These are phyloP conservation scores for Centella asiatica DNA, from an alignment of 129 eudicot genomes.

Conservation along the genomic window DNA sequence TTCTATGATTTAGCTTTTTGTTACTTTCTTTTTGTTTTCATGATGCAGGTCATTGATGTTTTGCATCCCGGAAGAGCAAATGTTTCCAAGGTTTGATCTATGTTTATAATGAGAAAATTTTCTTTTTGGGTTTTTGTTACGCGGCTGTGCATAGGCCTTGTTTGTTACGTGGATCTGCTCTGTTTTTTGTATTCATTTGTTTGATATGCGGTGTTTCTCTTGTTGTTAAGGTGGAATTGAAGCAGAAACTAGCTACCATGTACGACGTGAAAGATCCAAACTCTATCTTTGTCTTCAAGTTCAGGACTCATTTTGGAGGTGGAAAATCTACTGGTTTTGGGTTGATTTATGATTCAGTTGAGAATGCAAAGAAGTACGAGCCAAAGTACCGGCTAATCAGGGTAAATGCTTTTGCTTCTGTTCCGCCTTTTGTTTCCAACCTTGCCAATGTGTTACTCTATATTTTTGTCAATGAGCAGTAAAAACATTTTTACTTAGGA, in stretches of 20 bases:
- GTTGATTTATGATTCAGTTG: slow-evolving; percentile 80
- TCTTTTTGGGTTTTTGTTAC: neutral
- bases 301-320: slow-evolving; percentile 86
- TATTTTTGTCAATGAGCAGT: no score
- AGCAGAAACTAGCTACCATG: slow-evolving; percentile 64
- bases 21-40: neutral
- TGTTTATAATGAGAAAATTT: no score
- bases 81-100: neutral
- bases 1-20: neutral
- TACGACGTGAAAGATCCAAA: slow-evolving; percentile 64
- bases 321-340: slow-evolving; percentile 94
- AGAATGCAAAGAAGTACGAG: slow-evolving; percentile 79
- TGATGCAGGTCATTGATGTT: slow-evolving; percentile 6
- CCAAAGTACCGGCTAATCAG: slow-evolving; percentile 86
- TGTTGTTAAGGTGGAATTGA: slow-evolving; percentile 58
- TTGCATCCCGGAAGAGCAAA: slow-evolving; percentile 3
- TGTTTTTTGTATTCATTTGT: neutral
- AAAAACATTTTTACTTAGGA: no score
- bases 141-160: neutral
- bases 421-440: neutral
- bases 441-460: neutral
- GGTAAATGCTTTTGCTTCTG: slow-evolving; percentile 32
- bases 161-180: neutral
- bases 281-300: slow-evolving; percentile 77
- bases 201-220: neutral